Percentiles rank a stretch among this genome's conserved stretches.
phyloP scores from a whole-genome alignment of 352 stramenopile species.

The Phytophthora crassamura region DNA sequence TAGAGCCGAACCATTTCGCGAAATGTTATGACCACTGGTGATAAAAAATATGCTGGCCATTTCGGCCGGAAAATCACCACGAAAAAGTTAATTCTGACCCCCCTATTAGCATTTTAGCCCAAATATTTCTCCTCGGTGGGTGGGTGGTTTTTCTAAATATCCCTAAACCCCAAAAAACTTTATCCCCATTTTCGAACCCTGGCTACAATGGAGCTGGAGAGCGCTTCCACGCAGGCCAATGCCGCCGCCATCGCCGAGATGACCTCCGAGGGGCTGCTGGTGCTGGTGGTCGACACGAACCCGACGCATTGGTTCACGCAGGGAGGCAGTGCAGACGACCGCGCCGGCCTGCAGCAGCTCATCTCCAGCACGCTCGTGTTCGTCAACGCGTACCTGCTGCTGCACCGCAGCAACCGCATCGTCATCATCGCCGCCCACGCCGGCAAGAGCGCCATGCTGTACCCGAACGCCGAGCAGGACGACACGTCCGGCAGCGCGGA shows the following conservation, averaged over 20 bases:
- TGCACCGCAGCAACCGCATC: slow-evolving; percentile 87
- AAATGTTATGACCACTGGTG: no score
- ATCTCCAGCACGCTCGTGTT: slow-evolving; percentile 85
- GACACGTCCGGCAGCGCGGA: slow-evolving; percentile 74
- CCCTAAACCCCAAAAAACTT: no score
- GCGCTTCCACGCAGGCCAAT: slow-evolving; percentile 19
- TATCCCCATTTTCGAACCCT: no score
- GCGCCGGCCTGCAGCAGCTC: slow-evolving; percentile 60
- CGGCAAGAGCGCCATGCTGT: slow-evolving; percentile 76
- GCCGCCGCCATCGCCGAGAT: slow-evolving; percentile 17
- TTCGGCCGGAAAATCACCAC: no score
- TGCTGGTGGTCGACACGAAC: slow-evolving; percentile 86
- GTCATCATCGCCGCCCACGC: slow-evolving; percentile 85
- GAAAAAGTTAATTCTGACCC: no score
- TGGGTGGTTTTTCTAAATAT: no score
- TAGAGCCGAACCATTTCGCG: no score
- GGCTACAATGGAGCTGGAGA: slow-evolving; percentile 13
- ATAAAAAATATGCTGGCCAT: no score
- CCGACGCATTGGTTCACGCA: slow-evolving; percentile 72
- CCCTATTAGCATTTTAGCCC: no score
- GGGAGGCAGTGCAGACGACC: slow-evolving; percentile 35
- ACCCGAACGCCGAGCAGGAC: slow-evolving; percentile 67
- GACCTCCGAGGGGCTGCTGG: slow-evolving; percentile 63
- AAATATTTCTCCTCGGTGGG: no score
- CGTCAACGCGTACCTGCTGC: slow-evolving; percentile 87